Base-by-base conservation (phyloP, 1,284 basidiomycete genomes). In the Meripilus lineatus region DNA sequence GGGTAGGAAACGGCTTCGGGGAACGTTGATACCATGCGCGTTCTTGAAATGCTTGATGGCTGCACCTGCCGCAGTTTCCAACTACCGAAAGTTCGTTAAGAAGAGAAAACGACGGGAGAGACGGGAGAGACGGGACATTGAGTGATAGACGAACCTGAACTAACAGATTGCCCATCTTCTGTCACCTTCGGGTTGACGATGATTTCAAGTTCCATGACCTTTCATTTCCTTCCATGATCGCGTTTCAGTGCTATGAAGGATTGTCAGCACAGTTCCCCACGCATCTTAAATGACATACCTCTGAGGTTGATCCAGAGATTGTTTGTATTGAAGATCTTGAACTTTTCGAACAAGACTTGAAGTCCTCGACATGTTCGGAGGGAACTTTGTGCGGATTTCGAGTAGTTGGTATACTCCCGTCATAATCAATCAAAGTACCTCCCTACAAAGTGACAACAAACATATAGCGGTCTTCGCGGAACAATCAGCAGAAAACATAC, bases 351-450 rank as follows among this genome's bases (percentile, higher is more conserved):
- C 75, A 14, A n/a, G 89, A 91, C 71, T 96, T 97, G 82, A 98
- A 98, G 69, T 99, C 95, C 67, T 99, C 94, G 42, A 94, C 82
- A 65, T 99, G 95, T 67, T 99, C 96, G 41, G 85, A 89, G 33
- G 96, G 93, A 17, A 99, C 96, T 69, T n/a, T 99, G 96, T 15
- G 96, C 96, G 50, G n/a, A 99, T 94, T 74, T 99, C 96, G 52
- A 99, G 86, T 36, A 99, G 76, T 54, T 95, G 87, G 50, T n/a
- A 98, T 82, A 34, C 81, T 84, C 46, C 95, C 96, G 40, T 99
- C 90, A 65, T 97, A 97, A 67, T 97, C 91, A 62, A 97, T 93
- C 57, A 96, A 78, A 41, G 96, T 99, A 71, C 96, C 96, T 79
- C 96, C 96, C 40, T 42, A 23, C 4, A 7, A 7, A 6, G 7